Conservation (phyloP, 257 asterid species). For the Nicotiana paniculata region DNA sequence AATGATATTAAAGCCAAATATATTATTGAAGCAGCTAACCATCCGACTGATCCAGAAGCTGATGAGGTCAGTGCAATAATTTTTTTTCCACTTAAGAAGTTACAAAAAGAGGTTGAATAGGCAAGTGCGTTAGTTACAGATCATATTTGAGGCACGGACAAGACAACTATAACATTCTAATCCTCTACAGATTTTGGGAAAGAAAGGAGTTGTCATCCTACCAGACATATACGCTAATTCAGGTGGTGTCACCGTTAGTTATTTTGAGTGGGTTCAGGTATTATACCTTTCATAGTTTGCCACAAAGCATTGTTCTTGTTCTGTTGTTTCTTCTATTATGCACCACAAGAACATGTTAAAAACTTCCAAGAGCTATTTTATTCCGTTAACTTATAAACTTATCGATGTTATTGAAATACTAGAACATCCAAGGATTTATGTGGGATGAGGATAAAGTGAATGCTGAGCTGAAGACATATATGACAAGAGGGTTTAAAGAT, state of each 20-base stretch:
- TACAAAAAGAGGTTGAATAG: not conserved
- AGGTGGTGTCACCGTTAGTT: slow-evolving; percentile 25
- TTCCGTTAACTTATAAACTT: not conserved
- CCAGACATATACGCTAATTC: slow-evolving; percentile 84
- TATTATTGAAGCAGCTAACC: slow-evolving; percentile 28
- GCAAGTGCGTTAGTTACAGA: not conserved
- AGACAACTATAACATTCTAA: not conserved
- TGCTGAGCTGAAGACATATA: slow-evolving; percentile 66
- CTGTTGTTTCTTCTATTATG: not conserved
- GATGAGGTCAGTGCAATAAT: slow-evolving; percentile 56
- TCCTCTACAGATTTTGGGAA: slow-evolving; percentile 48
- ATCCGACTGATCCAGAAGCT: slow-evolving; percentile 90
- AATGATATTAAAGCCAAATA: slow-evolving; percentile 70
- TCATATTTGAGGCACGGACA: not conserved
- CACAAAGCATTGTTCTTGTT: not conserved
- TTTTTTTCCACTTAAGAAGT: not conserved
- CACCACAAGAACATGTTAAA: not conserved
- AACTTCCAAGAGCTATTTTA: not conserved
- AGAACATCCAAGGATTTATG: slow-evolving; percentile 95
- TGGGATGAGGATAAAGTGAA: slow-evolving; percentile 95
- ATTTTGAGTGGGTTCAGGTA: slow-evolving; percentile 97
- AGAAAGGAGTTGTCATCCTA: slow-evolving; percentile 70
- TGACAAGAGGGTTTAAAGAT: slow-evolving; percentile 61
- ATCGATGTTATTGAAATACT: not conserved
- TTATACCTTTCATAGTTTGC: not conserved